Evolutionary conservation across 2,329 filamentous ascomycete species (phyloP), one percentile per base, ranked within the genome.

Genomic region (Chaetothyriales sp.): DNA sequence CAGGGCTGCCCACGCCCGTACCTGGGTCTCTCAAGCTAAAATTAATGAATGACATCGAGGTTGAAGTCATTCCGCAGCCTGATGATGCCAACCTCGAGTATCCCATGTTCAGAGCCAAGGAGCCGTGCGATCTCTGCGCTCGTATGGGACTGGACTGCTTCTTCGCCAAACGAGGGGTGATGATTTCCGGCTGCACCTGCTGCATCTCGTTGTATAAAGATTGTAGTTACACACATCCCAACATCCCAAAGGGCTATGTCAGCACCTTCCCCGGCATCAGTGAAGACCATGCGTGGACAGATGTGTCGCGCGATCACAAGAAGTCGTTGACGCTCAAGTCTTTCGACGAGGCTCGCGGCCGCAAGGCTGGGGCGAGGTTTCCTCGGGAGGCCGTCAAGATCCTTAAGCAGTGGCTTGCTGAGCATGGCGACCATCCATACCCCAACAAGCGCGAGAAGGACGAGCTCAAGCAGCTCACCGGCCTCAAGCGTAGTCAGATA

Each of bases 361-460:
- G 81, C 47, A 88, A 86, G 64, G 79, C 79, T 54, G 84, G 80
- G 49, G 79, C 83, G 48, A 78, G 86, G 12, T 89, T 95, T 66
- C 86, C 87, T 3, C 74, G 84, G 55, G 81, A 88, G 58, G 86
- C 86, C 0, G 77, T 92, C 55, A 84, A 83, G 59, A 77, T 87
- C 43, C 69, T 95, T 48, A 90, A 90, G 67, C 81, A 82, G 59
- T 95, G 89, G 89, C 75, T 94, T 28, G 78, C 82, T 0, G 81
- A 80, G 5, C 87, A 95, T 63, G 78, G 78, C 61, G 77, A 84
- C 49, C 85, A 93, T 60, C 89, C 88, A 0, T 95, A 95, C 63
- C 88, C 89, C 4, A 89, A 80, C 32, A 87, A 94, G 44, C 81
- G 87, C 52, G 86, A 95, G 63, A 93, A 90, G 62, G 84, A 88